These are phyloP conservation scores for Pseudonectria foliicola DNA, from an alignment of 2,329 filamentous ascomycete genomes.

Conservation along the genomic window DNA sequence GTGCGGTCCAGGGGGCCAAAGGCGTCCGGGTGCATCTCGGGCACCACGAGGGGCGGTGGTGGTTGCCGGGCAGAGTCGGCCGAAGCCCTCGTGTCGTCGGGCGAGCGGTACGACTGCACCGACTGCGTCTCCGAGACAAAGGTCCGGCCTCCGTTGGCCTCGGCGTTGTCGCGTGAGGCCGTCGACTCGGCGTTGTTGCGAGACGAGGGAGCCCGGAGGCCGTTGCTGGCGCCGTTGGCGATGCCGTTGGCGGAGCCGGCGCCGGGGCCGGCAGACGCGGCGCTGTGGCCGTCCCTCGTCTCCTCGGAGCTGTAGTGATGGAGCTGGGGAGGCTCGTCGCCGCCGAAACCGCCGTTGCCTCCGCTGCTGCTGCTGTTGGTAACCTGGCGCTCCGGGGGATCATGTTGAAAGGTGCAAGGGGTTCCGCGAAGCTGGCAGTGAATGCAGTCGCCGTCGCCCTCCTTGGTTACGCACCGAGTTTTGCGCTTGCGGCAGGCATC, in stretches of 20 bases:
- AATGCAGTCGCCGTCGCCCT: conserved; percentile 22
- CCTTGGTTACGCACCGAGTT: conserved; percentile 25
- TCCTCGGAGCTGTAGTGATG: too few species aligned
- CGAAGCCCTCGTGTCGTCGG: conserved; percentile 19
- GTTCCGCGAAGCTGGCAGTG: conserved; percentile 22
- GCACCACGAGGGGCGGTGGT: conserved; percentile 12
- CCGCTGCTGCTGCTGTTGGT: conserved; percentile 10
- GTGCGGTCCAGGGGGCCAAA: conserved; percentile 14
- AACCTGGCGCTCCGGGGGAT: conserved; percentile 21
- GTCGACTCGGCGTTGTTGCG: background rate
- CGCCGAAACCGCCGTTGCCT: conserved; percentile 7
- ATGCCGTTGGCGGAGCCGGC: background rate
- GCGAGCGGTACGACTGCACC: conserved; percentile 18
- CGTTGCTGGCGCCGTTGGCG: conserved; percentile 8
- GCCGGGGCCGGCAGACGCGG: too few species aligned
- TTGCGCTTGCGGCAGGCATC: conserved; percentile 28
- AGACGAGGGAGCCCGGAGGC: background rate
- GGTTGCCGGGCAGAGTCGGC: conserved; percentile 13
- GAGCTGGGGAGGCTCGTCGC: conserved; percentile 6
- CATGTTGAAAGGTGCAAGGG: conserved; percentile 23
- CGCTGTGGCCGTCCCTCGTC: too few species aligned
- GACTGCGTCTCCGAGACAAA: conserved; percentile 16
- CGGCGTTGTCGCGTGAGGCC: conserved; percentile 15
- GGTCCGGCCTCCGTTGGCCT: conserved; percentile 5
- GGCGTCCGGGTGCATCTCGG: conserved; percentile 4